Evolutionary conservation across 768 basidiomycete genomes (phyloP), one percentile per base, ranked within the genome.

Genomic region (Melanogaster broomeanus): DNA sequence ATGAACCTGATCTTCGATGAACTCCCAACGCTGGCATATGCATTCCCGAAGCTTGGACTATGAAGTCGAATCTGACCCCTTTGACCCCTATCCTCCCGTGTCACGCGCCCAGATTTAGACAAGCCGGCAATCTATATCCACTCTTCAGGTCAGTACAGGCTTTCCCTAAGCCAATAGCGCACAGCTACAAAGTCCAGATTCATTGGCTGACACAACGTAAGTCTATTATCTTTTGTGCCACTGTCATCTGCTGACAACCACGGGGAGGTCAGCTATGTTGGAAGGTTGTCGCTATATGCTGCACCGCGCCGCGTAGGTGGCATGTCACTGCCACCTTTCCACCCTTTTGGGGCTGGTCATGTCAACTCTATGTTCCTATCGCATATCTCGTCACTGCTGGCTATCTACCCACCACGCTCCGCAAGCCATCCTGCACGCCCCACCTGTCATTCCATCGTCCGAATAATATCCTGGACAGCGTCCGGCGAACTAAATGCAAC

Each of bases 111-210:
- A 5, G 34, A 49, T 19, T 34, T 54, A 51, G 51, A 54, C 19
- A 31, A 43, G 12, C 41, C 41, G 11, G 49, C 38, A 6, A 39
- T 49, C 10, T 49, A 49, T 18, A 30, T 53, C 22, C 60, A 61
- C 30, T 61, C 60, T 6, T 61, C 60, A 3, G 60, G 78, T n/a
- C n/a, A 78, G 75, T 39, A 76, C 78, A 0, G 77, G 78, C 6
- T 66, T 74, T 43, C 77, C 78, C 0, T n/a, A 78, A 76, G 47
- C 57, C 73, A 16, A 71, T 79, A 21, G 47, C 59, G 1, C 64
- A 70, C 30, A 70, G 64, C 2, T 67, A 72, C 48, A 59, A 51
- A 27, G 49, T 58, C 7, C 40, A 74, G 22, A 21, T 62, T 3
- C 61, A 72, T 21, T 70, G 72, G 65, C 55, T 63, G 9, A 28